phyloP scores from a whole-genome alignment of 1,284 basidiomycete genomes.

The Ustilago cynodontis region DNA sequence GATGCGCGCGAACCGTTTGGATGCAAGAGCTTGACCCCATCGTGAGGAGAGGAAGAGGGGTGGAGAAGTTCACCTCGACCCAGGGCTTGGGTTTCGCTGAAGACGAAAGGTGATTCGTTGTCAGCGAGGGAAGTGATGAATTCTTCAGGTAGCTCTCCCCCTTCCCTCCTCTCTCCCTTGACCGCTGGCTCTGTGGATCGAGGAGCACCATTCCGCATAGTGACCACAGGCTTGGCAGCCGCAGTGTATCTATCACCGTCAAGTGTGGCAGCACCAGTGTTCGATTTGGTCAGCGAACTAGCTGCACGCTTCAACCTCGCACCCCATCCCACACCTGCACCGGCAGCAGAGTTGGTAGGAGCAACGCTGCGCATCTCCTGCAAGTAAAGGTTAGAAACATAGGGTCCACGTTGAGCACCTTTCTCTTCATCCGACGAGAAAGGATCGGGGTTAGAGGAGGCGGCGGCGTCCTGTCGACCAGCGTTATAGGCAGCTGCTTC shows the following conservation, averaged over 20 bases:
- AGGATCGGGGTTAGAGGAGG: background rate
- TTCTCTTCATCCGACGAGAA: conserved; percentile 26
- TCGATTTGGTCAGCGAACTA: conserved; percentile 12
- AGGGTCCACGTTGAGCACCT: conserved; percentile 20
- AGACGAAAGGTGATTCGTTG: conserved; percentile 18
- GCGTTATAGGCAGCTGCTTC: conserved; percentile 47
- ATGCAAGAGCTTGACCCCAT: conserved; percentile 5
- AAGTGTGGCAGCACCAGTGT: background rate
- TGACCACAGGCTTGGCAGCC: conserved; percentile 18
- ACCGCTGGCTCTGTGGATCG: conserved; percentile 2
- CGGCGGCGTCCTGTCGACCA: conserved; percentile 11
- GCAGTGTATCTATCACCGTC: conserved; percentile 21
- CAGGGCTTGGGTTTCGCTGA: background rate
- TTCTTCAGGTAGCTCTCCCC: conserved; percentile 32
- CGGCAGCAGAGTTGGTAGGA: conserved; percentile 10
- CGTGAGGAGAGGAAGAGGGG: conserved; percentile 6
- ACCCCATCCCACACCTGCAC: conserved; percentile 20
- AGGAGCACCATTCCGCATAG: conserved; percentile 22
- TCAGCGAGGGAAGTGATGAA: conserved; percentile 44
- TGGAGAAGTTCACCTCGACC: conserved; percentile 18
- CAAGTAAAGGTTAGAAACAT: conserved; percentile 50
- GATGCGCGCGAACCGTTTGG: conserved; percentile 21
- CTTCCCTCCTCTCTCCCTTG: background rate
- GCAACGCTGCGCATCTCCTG: conserved; percentile 9
- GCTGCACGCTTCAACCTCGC: conserved; percentile 30